phyloP scores from a whole-genome alignment of 345 rosid genomes.

The Erodium maritimum region DNA sequence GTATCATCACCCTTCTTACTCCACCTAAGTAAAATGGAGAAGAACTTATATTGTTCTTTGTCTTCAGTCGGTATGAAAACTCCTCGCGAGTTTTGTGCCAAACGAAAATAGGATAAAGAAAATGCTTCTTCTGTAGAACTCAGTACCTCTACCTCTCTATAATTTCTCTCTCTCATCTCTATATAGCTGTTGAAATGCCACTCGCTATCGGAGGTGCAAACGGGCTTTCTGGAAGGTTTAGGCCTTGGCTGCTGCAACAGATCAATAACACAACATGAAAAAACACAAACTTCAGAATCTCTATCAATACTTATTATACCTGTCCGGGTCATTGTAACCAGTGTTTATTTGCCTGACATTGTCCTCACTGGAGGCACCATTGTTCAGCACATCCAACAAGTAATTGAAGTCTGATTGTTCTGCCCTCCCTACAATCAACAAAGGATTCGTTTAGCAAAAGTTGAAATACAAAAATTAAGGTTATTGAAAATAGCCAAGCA shows the following conservation, averaged over 20 bases:
- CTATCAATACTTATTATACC: conserved; percentile 25
- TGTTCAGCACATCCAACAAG: conserved; percentile 47
- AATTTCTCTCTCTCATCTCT: conserved; percentile 23
- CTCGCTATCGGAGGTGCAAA: conserved; percentile 51
- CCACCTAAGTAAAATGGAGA: conserved; percentile 18
- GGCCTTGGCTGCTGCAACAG: conserved; percentile 35
- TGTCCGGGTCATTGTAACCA: conserved; percentile 43
- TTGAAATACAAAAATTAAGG: background rate
- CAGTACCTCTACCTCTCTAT: conserved; percentile 17
- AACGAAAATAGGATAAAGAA: no score
- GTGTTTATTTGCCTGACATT: conserved; percentile 27
- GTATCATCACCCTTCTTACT: conserved; percentile 16
- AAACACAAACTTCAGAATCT: background rate
- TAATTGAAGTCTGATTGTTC: conserved; percentile 40
- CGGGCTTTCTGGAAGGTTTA: conserved; percentile 83
- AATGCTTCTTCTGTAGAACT: conserved; percentile 7
- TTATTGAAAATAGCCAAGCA: background rate
- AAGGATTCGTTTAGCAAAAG: background rate
- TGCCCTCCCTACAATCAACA: conserved; percentile 14
- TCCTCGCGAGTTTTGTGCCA: no score
- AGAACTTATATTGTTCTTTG: conserved; percentile 13
- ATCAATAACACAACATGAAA: background rate
- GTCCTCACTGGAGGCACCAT: conserved; percentile 37
- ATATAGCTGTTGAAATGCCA: conserved; percentile 57
- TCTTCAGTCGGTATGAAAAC: conserved; percentile 17